phyloP scores from a whole-genome alignment of 225 moss, liverwort and hornwort species.

The Pseudisothecium myosuroides region DNA sequence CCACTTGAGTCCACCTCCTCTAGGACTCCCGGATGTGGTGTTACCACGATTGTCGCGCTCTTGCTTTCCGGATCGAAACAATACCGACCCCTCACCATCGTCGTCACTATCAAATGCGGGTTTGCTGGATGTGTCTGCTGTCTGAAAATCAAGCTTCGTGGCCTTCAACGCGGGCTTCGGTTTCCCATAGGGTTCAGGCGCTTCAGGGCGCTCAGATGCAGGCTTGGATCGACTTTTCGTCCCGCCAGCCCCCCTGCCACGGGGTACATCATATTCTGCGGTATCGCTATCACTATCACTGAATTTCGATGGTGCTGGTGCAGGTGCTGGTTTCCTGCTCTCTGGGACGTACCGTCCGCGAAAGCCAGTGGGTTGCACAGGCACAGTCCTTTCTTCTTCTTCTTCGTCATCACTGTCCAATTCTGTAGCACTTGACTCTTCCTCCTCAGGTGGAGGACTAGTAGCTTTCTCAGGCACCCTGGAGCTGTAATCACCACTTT shows the following conservation, averaged over 20 bases:
- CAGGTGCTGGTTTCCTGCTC: neutral
- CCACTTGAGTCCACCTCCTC: slow-evolving; percentile 27
- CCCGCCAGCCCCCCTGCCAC: slow-evolving; percentile 51
- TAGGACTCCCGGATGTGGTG: neutral
- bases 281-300: slow-evolving; percentile 37
- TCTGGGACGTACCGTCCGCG: neutral
- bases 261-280: slow-evolving; percentile 35
- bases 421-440: slow-evolving; percentile 21
- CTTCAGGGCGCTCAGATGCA: neutral
- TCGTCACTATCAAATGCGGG: slow-evolving; percentile 9
- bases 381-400: neutral
- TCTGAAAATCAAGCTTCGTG: slow-evolving; percentile 20
- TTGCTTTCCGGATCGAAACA: slow-evolving; percentile 7
- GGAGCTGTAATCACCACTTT: slow-evolving; percentile 18
- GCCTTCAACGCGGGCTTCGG: slow-evolving; percentile 19
- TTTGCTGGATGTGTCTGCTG: slow-evolving; percentile 4
- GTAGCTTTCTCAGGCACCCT: neutral
- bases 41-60: slow-evolving; percentile 9
- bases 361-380: neutral
- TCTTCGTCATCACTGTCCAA: slow-evolving; percentile 26
- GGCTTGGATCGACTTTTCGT: slow-evolving; percentile 23
- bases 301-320: neutral
- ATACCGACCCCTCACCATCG: neutral
- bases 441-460: neutral
- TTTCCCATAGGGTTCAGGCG: neutral